Evolutionary conservation across 2,329 filamentous ascomycete genomes (phyloP), one percentile per base, ranked within the genome.

Genomic region (Cryphonectria naterciae): DNA sequence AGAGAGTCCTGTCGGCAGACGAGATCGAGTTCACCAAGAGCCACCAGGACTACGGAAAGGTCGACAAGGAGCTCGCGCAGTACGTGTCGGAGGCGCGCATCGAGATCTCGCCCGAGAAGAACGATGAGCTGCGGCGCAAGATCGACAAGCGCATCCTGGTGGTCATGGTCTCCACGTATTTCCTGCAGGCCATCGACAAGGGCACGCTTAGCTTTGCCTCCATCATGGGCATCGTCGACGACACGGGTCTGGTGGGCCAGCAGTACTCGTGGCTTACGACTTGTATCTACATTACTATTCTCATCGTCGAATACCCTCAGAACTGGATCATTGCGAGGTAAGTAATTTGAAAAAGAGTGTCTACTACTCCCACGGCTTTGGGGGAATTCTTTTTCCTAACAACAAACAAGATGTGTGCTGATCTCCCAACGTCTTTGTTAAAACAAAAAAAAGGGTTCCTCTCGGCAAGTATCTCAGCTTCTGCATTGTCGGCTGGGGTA

Each of bases 161-260:
- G 2, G 84, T 94, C 78, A 94, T 94, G 92, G 86, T 94, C 70
- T 79, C 86, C 64, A 93, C 91, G 0, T 93, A 94, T 79, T 93
- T 94, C 77, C 80, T 93, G 32, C 92, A 92, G 76, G 86, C 89
- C 62, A 84, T 92, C 62, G 90, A 92, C 79, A 92, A 92, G 79
- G 89, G 89, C 37, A 92, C 89, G 0, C 81, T 92, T 76, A 88
- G 85, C 1, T 91, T 85, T 85, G 87, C 88, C 11, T 87, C 86
- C 61, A 90, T 91, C 77, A 91, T 91, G 88, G 87, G 86, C 39
- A 83, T 91, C 65, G 80, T 81, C 0, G 76, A 82, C 7, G 86
- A 90, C 74, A 83, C 85, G 0, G 73, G 82, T n/a, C 79, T 90
- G 4, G 75, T 81, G 54, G 85, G 75, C 6, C 77, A 76, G 46